phyloP scores from a whole-genome alignment of 495 filamentous ascomycete genomes.

The Trichocladium uniseriatum region DNA sequence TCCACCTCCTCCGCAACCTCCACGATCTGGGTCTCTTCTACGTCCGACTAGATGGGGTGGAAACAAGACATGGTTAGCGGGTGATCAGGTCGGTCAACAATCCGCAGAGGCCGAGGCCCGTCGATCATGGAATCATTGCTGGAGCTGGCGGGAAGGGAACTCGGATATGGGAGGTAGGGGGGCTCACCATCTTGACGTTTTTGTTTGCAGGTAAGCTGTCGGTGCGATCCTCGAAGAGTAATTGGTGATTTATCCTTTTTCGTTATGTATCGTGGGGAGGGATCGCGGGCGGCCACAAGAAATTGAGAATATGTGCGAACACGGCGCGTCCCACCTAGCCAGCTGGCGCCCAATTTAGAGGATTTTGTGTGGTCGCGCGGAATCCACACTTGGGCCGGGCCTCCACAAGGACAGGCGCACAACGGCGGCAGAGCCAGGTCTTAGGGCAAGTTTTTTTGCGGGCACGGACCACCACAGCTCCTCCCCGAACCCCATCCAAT shows the following conservation, averaged over 20 bases:
- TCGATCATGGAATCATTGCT: background rate
- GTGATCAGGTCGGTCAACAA: background rate
- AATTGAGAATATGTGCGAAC: conserved; percentile 22
- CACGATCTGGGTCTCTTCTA: conserved; percentile 71
- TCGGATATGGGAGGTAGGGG: background rate
- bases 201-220: conserved; percentile 31
- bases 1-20: conserved; percentile 81
- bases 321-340: conserved; percentile 12
- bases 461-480: conserved; percentile 24
- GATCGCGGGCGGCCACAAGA: conserved; percentile 3
- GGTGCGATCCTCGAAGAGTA: conserved; percentile 48
- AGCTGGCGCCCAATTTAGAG: too few species aligned
- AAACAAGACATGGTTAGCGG: conserved; percentile 17
- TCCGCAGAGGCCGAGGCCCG: background rate
- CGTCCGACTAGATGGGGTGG: conserved; percentile 43
- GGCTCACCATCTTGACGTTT: conserved; percentile 47
- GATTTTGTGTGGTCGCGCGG: too few species aligned
- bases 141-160: background rate
- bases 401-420: conserved; percentile 1
- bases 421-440: background rate
- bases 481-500: background rate
- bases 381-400: too few species aligned
- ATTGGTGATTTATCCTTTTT: conserved; percentile 11
- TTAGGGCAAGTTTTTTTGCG: conserved; percentile 23
- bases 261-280: conserved; percentile 8